phyloP scores from a whole-genome alignment of 345 rosid genomes.

The Alliaria petiolata region DNA sequence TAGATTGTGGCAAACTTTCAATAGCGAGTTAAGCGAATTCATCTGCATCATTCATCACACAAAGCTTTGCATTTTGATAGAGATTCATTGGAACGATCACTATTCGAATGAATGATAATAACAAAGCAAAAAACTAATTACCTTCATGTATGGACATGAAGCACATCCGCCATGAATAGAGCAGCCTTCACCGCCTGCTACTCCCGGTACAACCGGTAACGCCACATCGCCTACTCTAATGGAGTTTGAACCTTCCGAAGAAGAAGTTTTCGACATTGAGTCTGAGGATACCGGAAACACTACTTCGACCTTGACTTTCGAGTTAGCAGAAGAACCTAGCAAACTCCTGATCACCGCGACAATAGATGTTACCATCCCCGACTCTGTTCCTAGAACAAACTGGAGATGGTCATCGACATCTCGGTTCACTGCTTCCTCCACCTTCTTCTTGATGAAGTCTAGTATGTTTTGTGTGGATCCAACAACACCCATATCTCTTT shows the following conservation, averaged over 20 bases:
- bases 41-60: slow-evolving; percentile 61
- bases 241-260: slow-evolving; percentile 42
- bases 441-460: slow-evolving; percentile 80
- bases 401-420: slow-evolving; percentile 75
- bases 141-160: slow-evolving; percentile 99
- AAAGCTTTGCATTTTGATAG: neutral
- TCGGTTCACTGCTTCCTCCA: slow-evolving; percentile 78
- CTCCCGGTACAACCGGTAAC: slow-evolving; percentile 87
- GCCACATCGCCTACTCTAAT: slow-evolving; percentile 40
- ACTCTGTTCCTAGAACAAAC: slow-evolving; percentile 92
- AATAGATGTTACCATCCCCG: slow-evolving; percentile 95
- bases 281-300: slow-evolving; percentile 94
- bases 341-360: slow-evolving; percentile 67
- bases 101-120: neutral
- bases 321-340: slow-evolving; percentile 48
- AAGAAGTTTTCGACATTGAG: slow-evolving; percentile 63
- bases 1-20: slow-evolving; percentile 66
- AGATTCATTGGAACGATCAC: neutral
- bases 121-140: slow-evolving; percentile 26
- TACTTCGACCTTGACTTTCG: slow-evolving; percentile 79
- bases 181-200: slow-evolving; percentile 91
- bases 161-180: slow-evolving; percentile 97
- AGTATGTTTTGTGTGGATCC: slow-evolving; percentile 92
- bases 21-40: slow-evolving; percentile 80
- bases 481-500: slow-evolving; percentile 93